Base-by-base conservation (phyloP, 345 rosid genomes). In the Passiflora organensis region DNA sequence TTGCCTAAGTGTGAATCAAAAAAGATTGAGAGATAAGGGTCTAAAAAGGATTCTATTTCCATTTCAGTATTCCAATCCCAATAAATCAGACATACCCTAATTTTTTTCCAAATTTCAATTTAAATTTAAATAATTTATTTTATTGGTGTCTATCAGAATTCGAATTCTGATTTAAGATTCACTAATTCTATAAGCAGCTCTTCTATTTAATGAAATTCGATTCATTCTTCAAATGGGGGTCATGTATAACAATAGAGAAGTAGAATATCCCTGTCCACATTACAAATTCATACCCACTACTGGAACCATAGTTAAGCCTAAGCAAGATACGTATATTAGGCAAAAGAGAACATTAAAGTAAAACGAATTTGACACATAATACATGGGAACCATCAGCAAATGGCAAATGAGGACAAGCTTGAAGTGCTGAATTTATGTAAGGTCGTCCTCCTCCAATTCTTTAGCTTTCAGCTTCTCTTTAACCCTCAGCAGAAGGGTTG, bases 391-490 rank as follows among this genome's bases (percentile, higher is more conserved):
- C 37, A 59, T 64, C 64, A 60, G 48, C 22, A 63, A 57, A 65
- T 65, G 68, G 52, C n/a, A 54, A 32, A 46, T 49, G 61, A 57
- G 43, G 9, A 56, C 13, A 25, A 34, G 13, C 34, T n/a, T 32
- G 46, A 49, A 51, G 36, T 51, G 37, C 56, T 56, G 18, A 53
- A 59, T 59, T 83, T 74, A 91, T 68, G 99, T 94, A 53, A 94
- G 97, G 66, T 94, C 97, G 65, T 89, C 99, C 70, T 89, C 99
- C 63, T 94, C 99, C 48, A 87, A 45, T 71, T 94, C 99, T 71
- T 79, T 85, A 51, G 93, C 95, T 70, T 94, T 94, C 63, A 94
- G 80, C 85, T 87, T 94, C 65, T 94, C 97, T 76, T 94, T 94
- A 72, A 94, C 97, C 74, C 99, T 80, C 81, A 89, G 69, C 51